A percentile compares a stretch with the other conserved stretches of the same genome.
phyloP scores from a whole-genome alignment of 2,329 filamentous ascomycete genomes.

The Xylaria sp. region DNA sequence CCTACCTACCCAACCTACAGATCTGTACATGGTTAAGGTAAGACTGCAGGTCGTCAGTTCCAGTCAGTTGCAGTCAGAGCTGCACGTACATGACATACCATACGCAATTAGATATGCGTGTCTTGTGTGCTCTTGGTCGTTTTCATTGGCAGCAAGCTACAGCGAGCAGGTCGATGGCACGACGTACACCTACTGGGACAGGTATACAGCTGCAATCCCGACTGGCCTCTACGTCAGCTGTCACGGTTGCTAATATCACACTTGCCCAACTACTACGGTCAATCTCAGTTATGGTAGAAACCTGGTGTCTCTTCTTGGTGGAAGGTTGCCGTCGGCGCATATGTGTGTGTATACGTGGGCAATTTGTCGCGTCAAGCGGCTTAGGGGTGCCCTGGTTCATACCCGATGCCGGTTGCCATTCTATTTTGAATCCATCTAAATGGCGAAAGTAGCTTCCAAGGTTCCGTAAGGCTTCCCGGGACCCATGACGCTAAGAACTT shows the following conservation, averaged over 20 bases:
- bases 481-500: slow-evolving; percentile 16
- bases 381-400: slow-evolving; percentile 7
- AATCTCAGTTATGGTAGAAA: background rate
- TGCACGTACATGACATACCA: background rate
- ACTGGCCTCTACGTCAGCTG: background rate
- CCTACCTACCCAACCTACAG: no score
- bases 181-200: background rate
- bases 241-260: background rate
- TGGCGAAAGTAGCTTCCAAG: slow-evolving; percentile 19
- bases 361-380: background rate
- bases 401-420: slow-evolving; percentile 18
- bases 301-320: background rate
- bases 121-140: background rate
- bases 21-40: background rate
- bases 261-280: background rate
- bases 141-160: background rate
- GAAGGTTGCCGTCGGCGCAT: background rate
- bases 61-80: background rate
- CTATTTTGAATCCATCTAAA: slow-evolving; percentile 11
- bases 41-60: background rate
- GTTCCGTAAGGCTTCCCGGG: slow-evolving; percentile 22
- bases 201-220: background rate
- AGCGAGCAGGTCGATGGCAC: background rate
- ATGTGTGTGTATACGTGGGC: background rate
- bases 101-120: background rate